These are phyloP conservation scores for Ampelocalamus luodianensis DNA, from an alignment of 176 grass and related monocot species.

Conservation along the genomic window DNA sequence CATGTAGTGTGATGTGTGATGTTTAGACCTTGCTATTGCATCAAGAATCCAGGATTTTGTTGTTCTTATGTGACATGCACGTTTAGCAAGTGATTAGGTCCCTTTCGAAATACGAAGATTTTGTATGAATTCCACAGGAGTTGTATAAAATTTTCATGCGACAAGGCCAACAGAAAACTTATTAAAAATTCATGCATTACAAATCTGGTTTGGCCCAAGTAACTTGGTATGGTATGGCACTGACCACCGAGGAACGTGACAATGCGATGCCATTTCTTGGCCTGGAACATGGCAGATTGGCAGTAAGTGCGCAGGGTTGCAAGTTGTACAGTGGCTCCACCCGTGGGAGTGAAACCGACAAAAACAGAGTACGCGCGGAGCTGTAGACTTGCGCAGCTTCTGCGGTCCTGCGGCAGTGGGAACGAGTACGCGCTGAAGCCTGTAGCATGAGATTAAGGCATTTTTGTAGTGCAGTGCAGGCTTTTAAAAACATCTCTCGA, in stretches of 20 bases:
- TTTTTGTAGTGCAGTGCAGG: neutral
- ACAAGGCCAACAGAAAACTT: neutral
- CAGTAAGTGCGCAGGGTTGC: neutral
- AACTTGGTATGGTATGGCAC: neutral
- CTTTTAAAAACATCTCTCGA: neutral
- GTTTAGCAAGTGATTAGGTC: neutral
- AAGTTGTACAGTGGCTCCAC: neutral
- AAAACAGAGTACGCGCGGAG: neutral
- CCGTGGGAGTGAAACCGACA: slow-evolving; percentile 12
- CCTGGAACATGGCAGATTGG: neutral
- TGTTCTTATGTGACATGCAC: neutral
- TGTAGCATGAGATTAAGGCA: neutral
- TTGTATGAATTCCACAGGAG: neutral
- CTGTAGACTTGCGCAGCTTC: neutral
- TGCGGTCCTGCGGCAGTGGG: neutral
- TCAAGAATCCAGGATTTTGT: neutral
- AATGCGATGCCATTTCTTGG: neutral
- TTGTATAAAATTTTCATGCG: neutral
- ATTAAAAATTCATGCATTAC: neutral
- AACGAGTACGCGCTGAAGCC: neutral
- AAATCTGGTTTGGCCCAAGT: neutral
- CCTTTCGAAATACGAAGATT: neutral
- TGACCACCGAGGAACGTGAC: neutral
- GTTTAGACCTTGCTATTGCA: neutral
- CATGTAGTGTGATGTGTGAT: slow-evolving; percentile 30